A percentile compares a stretch with the other conserved stretches of the same genome.
Conservation (phyloP, 2,329 filamentous ascomycete genomes). For the Catunica adiposa region DNA sequence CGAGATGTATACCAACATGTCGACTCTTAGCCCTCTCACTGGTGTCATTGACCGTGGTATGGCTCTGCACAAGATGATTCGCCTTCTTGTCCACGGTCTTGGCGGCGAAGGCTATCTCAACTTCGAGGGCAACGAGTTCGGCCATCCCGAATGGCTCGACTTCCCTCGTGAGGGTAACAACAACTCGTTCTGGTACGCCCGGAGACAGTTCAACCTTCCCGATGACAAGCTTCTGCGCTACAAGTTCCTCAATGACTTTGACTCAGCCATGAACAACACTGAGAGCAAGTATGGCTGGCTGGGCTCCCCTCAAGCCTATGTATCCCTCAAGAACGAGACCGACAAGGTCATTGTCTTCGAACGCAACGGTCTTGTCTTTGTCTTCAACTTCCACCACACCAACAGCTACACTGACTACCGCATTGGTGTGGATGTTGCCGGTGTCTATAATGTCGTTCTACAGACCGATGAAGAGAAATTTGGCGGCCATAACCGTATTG, state of each 20-base stretch:
- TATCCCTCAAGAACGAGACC: conserved; percentile 80
- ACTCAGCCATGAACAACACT: conserved; percentile 73
- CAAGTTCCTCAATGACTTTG: conserved; percentile 83
- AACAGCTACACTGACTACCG: conserved; percentile 83
- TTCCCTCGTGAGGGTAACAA: conserved; percentile 87
- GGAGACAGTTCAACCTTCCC: conserved; percentile 82
- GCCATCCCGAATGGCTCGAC: conserved; percentile 96
- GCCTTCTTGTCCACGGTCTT: conserved; percentile 75
- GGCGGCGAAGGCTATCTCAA: conserved; percentile 96
- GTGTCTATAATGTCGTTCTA: conserved; percentile 75
- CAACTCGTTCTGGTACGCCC: conserved; percentile 88
- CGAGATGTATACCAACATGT: conserved; percentile 98
- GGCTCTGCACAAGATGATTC: conserved; percentile 92
- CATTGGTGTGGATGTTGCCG: conserved; percentile 67
- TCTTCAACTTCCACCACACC: conserved; percentile 89
- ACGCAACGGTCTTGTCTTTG: conserved; percentile 71
- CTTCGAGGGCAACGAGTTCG: conserved; percentile 98
- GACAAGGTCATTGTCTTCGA: conserved; percentile 97
- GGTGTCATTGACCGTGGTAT: conserved; percentile 80
- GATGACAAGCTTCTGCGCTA: conserved; percentile 79
- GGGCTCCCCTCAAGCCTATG: conserved; percentile 67
- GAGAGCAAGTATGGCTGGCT: conserved; percentile 91
- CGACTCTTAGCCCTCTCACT: conserved; percentile 64
- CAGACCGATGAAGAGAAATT: conserved; percentile 63
- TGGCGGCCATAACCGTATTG: conserved; percentile 64